Evolutionary conservation across 768 basidiomycete genomes (phyloP), one percentile per base, ranked within the genome.

Genomic region (Chiua virens): DNA sequence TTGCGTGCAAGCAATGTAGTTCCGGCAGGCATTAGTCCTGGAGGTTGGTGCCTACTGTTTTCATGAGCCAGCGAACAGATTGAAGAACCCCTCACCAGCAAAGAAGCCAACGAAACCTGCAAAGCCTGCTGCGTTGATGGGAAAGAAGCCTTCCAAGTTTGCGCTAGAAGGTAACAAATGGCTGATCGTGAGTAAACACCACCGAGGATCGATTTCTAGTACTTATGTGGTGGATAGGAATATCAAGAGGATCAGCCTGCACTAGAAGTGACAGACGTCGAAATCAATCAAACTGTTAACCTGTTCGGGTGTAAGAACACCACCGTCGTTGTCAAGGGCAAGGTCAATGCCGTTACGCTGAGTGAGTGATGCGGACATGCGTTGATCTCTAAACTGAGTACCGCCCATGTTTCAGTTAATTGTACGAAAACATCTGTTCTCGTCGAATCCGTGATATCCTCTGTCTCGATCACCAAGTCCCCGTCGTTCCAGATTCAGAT

Each of bases 401-500:
- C 6, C 25, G 13, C 3, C 39, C 25, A 49, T 42, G 15, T 23
- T 23, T 15, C 64, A 97, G 95, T 92, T 40, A 91, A 92, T 66
- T 95, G 92, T 71, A 79, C 77, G 35, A 94, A 93, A 67, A 93
- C 88, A 0, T 85, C 91, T 5, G 76, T 98, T 32, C 81, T 98
- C 28, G 81, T 98, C 21, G 90, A 96, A 34, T 92, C 90, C 2
- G 91, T 94, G 40, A 91, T 99, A n/a, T 91, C 97, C 15, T 83
- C 87, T 1, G 78, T 99, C 47, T 86, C 87, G 2, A 75, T 98
- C 35, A 98, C 94, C 37, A 86, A 83, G 56, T 97, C 93, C 0
- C 93, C 94, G 1, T 97, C 93, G 2, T 98, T 99, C 74, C 81
- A 85, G 15, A 72, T 98, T 37, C 96, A 99, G 70, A 85, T 99